A percentile compares a stretch with the other conserved stretches of the same genome.
Conservation (phyloP, 495 filamentous ascomycete genomes). For the Neurospora sp. region DNA sequence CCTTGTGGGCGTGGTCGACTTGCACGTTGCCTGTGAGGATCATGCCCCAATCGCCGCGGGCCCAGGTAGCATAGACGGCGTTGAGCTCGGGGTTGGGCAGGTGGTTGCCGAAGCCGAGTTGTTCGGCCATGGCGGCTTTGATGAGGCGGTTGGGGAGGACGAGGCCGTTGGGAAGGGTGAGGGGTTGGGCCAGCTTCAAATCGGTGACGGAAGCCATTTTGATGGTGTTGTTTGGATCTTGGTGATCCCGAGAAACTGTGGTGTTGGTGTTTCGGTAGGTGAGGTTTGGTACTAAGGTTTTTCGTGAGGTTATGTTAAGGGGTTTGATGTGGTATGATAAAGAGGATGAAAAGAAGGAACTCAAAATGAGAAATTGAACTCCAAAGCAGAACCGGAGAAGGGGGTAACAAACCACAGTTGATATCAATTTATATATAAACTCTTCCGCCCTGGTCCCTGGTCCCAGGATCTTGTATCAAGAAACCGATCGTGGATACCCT, state of each 20-base stretch:
- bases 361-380: too few species aligned
- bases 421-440: too few species aligned
- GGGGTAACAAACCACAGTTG: too few species aligned
- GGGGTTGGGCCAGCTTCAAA: slow-evolving; percentile 23
- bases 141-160: slow-evolving; percentile 30
- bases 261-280: too few species aligned
- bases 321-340: too few species aligned
- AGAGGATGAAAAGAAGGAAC: too few species aligned
- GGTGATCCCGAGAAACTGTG: too few species aligned
- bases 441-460: too few species aligned
- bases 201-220: neutral
- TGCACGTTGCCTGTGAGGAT: slow-evolving; percentile 39
- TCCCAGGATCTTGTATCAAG: too few species aligned
- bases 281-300: too few species aligned
- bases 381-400: too few species aligned
- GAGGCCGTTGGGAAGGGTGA: slow-evolving; percentile 28
- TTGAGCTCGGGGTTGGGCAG: slow-evolving; percentile 38
- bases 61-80: slow-evolving; percentile 45
- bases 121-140: slow-evolving; percentile 35
- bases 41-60: slow-evolving; percentile 42
- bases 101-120: slow-evolving; percentile 23
- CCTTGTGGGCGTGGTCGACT: slow-evolving; percentile 44
- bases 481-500: neutral
- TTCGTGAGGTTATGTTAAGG: too few species aligned
- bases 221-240: neutral